Evolutionary conservation across 208 protist genomes (phyloP).

Genomic region (Porcisia hertigi): DNA sequence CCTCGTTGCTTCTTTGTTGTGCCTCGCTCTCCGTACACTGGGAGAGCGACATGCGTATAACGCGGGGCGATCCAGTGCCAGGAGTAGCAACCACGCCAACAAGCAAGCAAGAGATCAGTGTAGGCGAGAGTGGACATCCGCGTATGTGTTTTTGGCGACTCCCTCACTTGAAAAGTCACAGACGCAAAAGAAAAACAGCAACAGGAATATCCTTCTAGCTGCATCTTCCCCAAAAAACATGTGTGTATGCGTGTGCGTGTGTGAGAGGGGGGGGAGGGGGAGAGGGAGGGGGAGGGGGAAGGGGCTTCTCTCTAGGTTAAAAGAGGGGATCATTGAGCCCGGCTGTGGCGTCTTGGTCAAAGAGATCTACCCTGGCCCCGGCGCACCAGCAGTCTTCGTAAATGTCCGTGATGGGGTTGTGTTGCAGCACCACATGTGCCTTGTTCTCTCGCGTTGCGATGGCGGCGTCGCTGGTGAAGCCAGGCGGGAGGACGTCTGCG

Average conservation of each 20-base stretch:
- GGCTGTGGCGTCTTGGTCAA: conserved; percentile 36
- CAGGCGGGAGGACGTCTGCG: conserved; percentile 23
- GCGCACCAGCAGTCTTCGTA: conserved; percentile 50
- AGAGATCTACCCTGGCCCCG: conserved; percentile 37
- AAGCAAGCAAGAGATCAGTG: neutral
- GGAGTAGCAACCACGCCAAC: neutral
- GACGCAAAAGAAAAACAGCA: neutral
- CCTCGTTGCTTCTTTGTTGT: too few species aligned
- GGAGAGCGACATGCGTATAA: too few species aligned
- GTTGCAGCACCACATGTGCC: conserved; percentile 57
- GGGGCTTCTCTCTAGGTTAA: conserved; percentile 3
- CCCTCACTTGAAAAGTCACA: neutral
- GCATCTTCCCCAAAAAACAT: neutral
- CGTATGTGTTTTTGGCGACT: neutral
- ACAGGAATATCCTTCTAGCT: neutral
- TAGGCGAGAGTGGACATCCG: neutral
- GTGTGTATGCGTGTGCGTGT: neutral
- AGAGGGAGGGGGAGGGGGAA: too few species aligned
- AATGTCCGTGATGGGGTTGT: conserved; percentile 61
- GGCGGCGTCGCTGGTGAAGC: conserved; percentile 19
- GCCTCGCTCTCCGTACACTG: too few species aligned
- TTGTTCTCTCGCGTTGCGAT: conserved; percentile 27
- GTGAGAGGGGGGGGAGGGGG: too few species aligned
- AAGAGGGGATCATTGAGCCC: conserved; percentile 62
- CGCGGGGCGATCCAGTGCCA: neutral